A percentile compares a stretch with the other conserved stretches of the same genome.
phyloP scores from a whole-genome alignment of 1,284 basidiomycete species.

The Sparassis latifolia region DNA sequence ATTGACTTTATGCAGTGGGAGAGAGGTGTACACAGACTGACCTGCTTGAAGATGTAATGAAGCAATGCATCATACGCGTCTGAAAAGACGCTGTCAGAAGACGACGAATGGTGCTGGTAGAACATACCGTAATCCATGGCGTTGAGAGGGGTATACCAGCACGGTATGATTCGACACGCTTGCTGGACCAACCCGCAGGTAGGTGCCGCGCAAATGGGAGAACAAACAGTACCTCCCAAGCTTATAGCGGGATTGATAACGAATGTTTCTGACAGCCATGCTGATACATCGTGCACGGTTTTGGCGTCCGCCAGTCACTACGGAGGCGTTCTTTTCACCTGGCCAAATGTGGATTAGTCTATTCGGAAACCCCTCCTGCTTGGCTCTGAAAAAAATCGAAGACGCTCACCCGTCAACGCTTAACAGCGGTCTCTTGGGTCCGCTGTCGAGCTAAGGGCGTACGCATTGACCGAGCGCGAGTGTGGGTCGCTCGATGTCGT shows the following conservation, averaged over 20 bases:
- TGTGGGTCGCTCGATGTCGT: too few species aligned
- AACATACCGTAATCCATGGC: conserved; percentile 49
- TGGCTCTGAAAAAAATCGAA: neutral
- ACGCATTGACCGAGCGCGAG: too few species aligned
- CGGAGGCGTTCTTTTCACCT: neutral
- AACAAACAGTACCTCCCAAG: too few species aligned
- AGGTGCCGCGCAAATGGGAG: too few species aligned
- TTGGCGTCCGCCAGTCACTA: too few species aligned
- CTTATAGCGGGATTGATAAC: too few species aligned
- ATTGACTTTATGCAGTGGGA: neutral
- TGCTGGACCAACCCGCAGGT: conserved; percentile 6
- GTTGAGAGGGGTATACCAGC: neutral
- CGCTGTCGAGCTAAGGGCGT: too few species aligned
- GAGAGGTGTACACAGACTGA: conserved; percentile 14
- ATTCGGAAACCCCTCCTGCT: neutral
- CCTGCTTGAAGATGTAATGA: conserved; percentile 55
- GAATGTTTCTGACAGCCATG: too few species aligned
- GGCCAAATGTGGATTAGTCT: neutral
- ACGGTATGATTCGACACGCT: neutral
- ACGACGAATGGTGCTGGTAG: too few species aligned
- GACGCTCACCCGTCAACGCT: neutral
- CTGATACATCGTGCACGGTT: too few species aligned
- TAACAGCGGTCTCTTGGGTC: too few species aligned
- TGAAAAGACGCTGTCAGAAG: too few species aligned
- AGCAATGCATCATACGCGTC: conserved; percentile 67